Percentiles rank a stretch among this genome's conserved stretches.
phyloP scores from a whole-genome alignment of 208 protist species.

The Endotrypanum monterogeii region DNA sequence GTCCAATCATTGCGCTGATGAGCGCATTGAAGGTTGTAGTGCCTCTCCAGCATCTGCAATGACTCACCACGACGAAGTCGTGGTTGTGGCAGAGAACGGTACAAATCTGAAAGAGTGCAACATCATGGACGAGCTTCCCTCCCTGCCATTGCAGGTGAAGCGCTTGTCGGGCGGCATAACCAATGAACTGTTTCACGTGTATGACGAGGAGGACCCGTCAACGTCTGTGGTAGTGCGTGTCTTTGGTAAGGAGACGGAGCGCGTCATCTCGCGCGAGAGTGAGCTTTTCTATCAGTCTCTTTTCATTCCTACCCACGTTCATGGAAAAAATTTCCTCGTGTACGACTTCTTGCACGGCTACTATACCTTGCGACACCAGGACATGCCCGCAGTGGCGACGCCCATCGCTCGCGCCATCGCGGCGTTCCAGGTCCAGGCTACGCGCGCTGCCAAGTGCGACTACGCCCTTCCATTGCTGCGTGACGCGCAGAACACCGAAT shows the following conservation, averaged over 20 bases:
- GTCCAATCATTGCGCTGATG: constrained; percentile 21
- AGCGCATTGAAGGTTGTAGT: constrained; percentile 23
- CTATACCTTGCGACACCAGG: constrained; percentile 62
- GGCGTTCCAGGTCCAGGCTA: constrained; percentile 78
- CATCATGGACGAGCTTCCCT: neutral
- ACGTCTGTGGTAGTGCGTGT: constrained; percentile 83
- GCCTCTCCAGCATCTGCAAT: constrained; percentile 31
- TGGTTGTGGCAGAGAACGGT: constrained; percentile 41
- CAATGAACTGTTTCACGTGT: constrained; percentile 90
- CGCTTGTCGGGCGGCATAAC: constrained; percentile 88
- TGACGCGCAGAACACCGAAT: constrained; percentile 37
- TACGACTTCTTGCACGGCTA: constrained; percentile 79
- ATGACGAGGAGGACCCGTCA: constrained; percentile 39
- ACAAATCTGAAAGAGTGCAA: constrained; percentile 29
- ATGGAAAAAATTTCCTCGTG: constrained; percentile 80
- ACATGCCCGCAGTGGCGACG: constrained; percentile 57
- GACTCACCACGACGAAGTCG: constrained; percentile 35
- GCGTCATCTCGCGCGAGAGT: constrained; percentile 86
- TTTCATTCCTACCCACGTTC: constrained; percentile 79
- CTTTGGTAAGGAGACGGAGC: constrained; percentile 90
- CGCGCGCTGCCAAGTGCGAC: constrained; percentile 59
- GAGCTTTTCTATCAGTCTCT: constrained; percentile 92
- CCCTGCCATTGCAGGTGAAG: constrained; percentile 49
- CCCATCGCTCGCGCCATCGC: constrained; percentile 64
- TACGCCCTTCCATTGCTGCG: constrained; percentile 39